Evolutionary conservation across 2,329 filamentous ascomycete genomes (phyloP), one percentile per base, ranked within the genome.

Genomic region (Penicillium sp.): DNA sequence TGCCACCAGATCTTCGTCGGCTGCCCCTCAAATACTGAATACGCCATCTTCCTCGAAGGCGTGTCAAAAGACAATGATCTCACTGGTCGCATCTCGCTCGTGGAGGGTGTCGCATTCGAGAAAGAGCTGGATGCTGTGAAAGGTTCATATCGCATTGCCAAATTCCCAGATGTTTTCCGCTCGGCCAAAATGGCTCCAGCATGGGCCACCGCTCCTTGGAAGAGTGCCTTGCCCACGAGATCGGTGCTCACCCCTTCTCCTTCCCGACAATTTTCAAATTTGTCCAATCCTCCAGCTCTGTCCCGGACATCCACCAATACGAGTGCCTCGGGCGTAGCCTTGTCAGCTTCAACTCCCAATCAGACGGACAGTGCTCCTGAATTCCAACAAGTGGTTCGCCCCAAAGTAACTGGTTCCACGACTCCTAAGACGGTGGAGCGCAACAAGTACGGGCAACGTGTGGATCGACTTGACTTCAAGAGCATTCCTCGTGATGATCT

Each of bases 1-100:
- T 88, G 86, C 68, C 84, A 83, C 55, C 84, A 86, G 57, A 81
- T 88, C 54, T 76, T 87, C 51, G 77, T 88, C 38, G 86, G 85
- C 8, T 86, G 84, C 70, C 83, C 83, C 14, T 82, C 84, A 59
- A 83, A 85, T 71, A 81, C 81, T 57, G 79, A 82, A 22, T 87
- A 86, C 69, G 80, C 81, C 25, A 76, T 78, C 11, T 73, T 83
- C 38, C 74, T 88, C 11, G 80, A 84, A 67, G 78, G 83, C 37
- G 79, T 79, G 53, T 69, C 78, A 50, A 73, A 75, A 58, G 80
- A 84, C 55, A 65, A 75, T 17, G 73, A 78, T 45, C 75, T 81
- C 22, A 69, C 77, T 8, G 74, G 76, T 22, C 80, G 82, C 50
- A 78, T 88, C 41, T 83, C 84, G 7, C 73, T 88, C 20, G 73